phyloP scores from a whole-genome alignment of 768 basidiomycete genomes.

The Daedaleopsis nitida region DNA sequence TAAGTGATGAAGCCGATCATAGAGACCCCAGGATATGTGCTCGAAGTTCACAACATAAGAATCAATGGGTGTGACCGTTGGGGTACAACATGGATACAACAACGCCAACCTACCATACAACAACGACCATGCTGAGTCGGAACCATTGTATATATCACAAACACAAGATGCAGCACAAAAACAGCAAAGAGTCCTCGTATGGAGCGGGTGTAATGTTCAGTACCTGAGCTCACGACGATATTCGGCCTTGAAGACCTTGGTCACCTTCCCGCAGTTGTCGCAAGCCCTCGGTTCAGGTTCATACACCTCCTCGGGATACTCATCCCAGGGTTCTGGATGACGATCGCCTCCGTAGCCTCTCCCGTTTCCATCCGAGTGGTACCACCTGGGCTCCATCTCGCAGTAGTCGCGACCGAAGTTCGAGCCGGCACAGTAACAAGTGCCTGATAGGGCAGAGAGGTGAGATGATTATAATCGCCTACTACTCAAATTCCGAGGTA shows the following conservation, averaged over 20 bases:
- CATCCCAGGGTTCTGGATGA: constrained; percentile 30
- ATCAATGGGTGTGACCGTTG: too few species aligned
- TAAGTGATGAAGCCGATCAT: too few species aligned
- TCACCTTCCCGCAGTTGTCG: constrained; percentile 34
- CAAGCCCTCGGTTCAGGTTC: constrained; percentile 32
- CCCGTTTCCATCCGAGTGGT: constrained; percentile 31
- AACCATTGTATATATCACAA: too few species aligned
- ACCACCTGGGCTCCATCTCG: constrained; percentile 29
- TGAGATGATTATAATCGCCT: background rate
- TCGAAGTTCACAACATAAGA: background rate
- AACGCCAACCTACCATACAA: background rate
- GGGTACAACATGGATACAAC: too few species aligned
- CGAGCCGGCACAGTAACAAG: constrained; percentile 35
- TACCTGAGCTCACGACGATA: background rate
- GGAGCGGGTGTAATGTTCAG: background rate
- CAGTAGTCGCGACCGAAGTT: constrained; percentile 38
- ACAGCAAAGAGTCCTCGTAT: background rate
- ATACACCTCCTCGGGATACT: constrained; percentile 29
- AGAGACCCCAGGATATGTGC: background rate
- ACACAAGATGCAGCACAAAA: too few species aligned
- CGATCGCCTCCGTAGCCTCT: constrained; percentile 34
- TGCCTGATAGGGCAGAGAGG: constrained; percentile 24
- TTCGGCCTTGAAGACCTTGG: constrained; percentile 18
- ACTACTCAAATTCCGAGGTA: too few species aligned
- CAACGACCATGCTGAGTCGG: too few species aligned